Percentiles rank a stretch among this genome's conserved stretches.
phyloP scores from a whole-genome alignment of 2,329 filamentous ascomycete species.

The Harringtonia aguacate region DNA sequence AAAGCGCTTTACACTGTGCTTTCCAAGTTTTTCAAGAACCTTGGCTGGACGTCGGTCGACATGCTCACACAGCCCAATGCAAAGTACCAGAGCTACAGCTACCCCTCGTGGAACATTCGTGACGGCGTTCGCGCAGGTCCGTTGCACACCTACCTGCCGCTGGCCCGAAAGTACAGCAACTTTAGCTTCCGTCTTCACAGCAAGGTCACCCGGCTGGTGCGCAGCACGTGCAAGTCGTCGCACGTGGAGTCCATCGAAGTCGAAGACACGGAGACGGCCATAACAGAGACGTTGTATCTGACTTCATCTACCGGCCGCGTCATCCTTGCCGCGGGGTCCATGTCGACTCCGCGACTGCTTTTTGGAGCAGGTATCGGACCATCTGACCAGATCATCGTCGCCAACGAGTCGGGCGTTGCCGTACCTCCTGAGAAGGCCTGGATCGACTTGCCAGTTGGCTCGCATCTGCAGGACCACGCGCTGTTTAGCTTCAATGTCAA shows the following conservation, averaged over 20 bases:
- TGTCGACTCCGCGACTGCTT: conserved; percentile 16
- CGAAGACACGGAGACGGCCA: conserved; percentile 18
- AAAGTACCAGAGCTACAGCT: conserved; percentile 51
- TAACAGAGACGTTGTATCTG: background rate
- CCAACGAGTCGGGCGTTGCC: conserved; percentile 35
- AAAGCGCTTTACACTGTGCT: conserved; percentile 55
- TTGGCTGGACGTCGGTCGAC: conserved; percentile 27
- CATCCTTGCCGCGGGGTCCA: conserved; percentile 49
- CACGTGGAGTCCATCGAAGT: conserved; percentile 51
- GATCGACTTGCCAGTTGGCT: conserved; percentile 48
- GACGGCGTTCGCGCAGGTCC: conserved; percentile 53
- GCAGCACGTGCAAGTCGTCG: conserved; percentile 29
- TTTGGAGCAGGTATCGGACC: conserved; percentile 50
- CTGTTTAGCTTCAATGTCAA: background rate
- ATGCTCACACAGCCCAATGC: conserved; percentile 44
- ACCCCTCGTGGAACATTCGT: conserved; percentile 52
- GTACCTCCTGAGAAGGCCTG: conserved; percentile 40
- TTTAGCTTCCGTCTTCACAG: conserved; percentile 53
- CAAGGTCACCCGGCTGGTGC: conserved; percentile 47
- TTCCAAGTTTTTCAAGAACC: conserved; percentile 40
- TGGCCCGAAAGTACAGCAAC: conserved; percentile 43
- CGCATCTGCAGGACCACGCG: conserved; percentile 46
- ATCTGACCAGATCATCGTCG: conserved; percentile 42
- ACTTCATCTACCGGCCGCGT: conserved; percentile 41
- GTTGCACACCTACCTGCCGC: conserved; percentile 53